Evolutionary conservation across 768 basidiomycete genomes (phyloP), one percentile per base, ranked within the genome.

Genomic region (Boletus rubescentipes): DNA sequence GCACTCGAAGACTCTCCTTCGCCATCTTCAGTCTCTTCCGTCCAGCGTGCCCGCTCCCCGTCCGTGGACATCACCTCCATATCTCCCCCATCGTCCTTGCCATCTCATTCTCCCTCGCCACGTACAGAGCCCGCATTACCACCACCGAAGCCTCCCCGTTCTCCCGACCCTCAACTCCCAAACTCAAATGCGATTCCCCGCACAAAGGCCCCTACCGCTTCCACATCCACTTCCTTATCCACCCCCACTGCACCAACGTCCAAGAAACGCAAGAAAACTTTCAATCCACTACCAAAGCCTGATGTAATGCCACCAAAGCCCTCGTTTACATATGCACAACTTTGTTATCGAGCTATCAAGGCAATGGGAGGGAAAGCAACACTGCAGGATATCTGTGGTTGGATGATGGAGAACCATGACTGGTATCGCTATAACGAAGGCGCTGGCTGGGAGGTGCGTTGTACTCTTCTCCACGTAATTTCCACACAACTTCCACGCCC

Each of bases 261-360:
- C 10, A 88, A 86, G 81, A 89, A 88, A 68, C 82, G 86, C 64
- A 89, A 89, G 79, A 89, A 89, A 70, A 75, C 49, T 37, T 67
- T 65, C 4, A 67, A 69, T 20, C 62, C 71, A 4, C 70, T 75
- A 23, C 77, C 82, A 15, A 84, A 78, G 62, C 85, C 85, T 45
- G 84, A 86, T 61, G 84, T 90, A 53, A 91, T 90, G 77, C 89
- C 91, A 21, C 85, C 90, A 30, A 95, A 95, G 71, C 96, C 95
- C 12, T 83, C 86, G 9, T 82, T 88, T 51, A 96, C 96, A 9
- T 95, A 96, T 73, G 90, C 93, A 9, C 89, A 92, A 55, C 80
- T 98, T 50, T 96, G 95, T 61, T 91, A 91, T 70, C 85, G 88
- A 36, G 91, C 94, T 42, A 88, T 98, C 72, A 86, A 87, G 69